phyloP scores from a whole-genome alignment of 148 eudicot genomes.

The Heliamphora exappendiculata region DNA sequence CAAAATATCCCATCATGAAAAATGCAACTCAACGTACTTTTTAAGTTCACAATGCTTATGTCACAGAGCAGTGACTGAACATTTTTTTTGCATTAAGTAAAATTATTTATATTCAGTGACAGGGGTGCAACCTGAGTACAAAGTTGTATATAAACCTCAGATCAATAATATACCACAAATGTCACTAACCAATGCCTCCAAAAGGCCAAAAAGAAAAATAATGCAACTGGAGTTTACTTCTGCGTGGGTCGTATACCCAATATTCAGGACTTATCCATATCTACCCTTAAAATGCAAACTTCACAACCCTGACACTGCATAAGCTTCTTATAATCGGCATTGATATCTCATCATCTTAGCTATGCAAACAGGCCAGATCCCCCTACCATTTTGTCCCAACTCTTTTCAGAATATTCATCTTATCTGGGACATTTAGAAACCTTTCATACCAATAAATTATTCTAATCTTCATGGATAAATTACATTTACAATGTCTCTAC shows the following conservation, averaged over 20 bases:
- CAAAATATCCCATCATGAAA: not conserved
- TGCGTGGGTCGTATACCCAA: not conserved
- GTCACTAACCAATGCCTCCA: slow-evolving; percentile 1
- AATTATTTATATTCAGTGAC: not conserved
- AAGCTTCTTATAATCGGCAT: not conserved
- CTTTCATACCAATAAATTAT: not conserved
- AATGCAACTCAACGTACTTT: not conserved
- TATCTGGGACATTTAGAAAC: not conserved
- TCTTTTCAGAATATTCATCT: not conserved
- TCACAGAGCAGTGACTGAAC: not conserved
- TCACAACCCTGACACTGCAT: not conserved
- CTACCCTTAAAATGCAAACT: not conserved
- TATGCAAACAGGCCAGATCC: not conserved
- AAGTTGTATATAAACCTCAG: not conserved
- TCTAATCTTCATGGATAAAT: not conserved
- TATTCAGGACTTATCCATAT: not conserved
- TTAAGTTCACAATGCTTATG: not conserved
- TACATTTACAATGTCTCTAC: not conserved
- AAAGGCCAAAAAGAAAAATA: not conserved
- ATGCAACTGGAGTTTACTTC: not conserved
- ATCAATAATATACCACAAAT: not conserved
- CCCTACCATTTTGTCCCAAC: not conserved
- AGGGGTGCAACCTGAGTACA: not conserved
- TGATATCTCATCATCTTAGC: not conserved
- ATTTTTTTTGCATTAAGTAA: not conserved